Conservation (phyloP, 192 early-diverging fungal genomes). For the Neocallimastix lanati region DNA sequence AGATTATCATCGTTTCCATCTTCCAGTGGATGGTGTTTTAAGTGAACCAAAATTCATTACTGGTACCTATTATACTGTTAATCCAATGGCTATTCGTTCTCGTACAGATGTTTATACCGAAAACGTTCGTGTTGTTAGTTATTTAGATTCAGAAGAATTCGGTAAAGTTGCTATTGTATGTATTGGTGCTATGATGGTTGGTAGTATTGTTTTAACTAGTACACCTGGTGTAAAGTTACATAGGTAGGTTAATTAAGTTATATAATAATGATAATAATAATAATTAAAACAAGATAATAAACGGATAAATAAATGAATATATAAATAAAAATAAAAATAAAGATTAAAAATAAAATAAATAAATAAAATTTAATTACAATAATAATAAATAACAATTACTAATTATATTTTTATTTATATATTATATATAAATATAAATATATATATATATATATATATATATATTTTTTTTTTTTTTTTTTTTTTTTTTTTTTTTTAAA, state of each 20-base stretch:
- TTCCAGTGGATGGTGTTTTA: conserved; percentile 48
- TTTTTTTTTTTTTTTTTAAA: too few relatives aligned
- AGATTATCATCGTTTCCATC: conserved; percentile 69
- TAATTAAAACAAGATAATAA: too few relatives aligned
- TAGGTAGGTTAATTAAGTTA: neutral
- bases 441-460: too few relatives aligned
- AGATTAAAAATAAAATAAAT: too few relatives aligned
- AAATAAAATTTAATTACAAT: too few relatives aligned
- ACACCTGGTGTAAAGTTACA: conserved; percentile 6
- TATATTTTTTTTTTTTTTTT: too few relatives aligned
- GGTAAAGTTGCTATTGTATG: conserved; percentile 48
- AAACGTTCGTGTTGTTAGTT: conserved; percentile 47
- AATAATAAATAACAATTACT: too few relatives aligned
- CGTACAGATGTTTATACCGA: conserved; percentile 56
- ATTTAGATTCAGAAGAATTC: conserved; percentile 40
- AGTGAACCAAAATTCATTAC: conserved; percentile 24
- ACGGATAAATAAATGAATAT: too few relatives aligned
- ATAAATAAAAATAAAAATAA: too few relatives aligned
- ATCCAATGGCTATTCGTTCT: conserved; percentile 65
- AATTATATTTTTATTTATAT: too few relatives aligned
- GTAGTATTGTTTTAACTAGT: conserved; percentile 45
- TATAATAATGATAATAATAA: too few relatives aligned
- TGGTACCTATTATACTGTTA: conserved; percentile 64
- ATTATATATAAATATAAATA: too few relatives aligned
- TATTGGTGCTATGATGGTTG: conserved; percentile 77